Base-by-base conservation (phyloP, 139 green algal genomes). In the Chlorella sorokiniana region DNA sequence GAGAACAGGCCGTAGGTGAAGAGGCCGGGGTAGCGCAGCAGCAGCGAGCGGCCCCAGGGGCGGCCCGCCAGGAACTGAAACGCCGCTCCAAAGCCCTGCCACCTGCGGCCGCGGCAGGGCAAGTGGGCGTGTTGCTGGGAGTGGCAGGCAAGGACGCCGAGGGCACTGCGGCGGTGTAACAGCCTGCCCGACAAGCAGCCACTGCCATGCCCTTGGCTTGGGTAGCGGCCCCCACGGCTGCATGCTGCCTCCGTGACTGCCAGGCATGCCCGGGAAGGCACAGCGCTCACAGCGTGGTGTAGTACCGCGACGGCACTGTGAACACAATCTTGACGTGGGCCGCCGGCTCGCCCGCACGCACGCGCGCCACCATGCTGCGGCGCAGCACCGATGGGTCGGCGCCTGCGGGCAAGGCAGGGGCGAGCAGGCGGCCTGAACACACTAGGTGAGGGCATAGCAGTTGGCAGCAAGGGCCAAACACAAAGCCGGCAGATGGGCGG, bases 341-440 rank as follows among this genome's bases (percentile, higher is more conserved):
- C 1, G 86, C 61, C 2, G 85, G 84, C 72, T 87, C 77, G 11
- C 84, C 82, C 11, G 62, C 52, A 10, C 79, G 68, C 10, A 79
- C 79, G 3, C 88, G 54, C 40, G 62, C 45, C 41, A 27, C 35
- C 78, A 90, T 87, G 31, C 86, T 93, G 25, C 91, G 82, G 38
- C 85, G 84, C 18, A 94, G 84, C 10, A 95, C 86, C 1, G 87
- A 85, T 4, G 90, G 88, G 52, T 94, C 90, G 2, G 87, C 88
- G 10, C 88, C 90, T 93, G 89, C 78, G n/a, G n/a, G n/a, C n/a
- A n/a, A n/a, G n/a, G n/a, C n/a, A n/a, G n/a, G n/a, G n/a, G n/a
- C n/a, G n/a, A n/a, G n/a, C n/a, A n/a, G n/a, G n/a, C n/a, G n/a
- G n/a, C n/a, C n/a, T n/a, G n/a, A n/a, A n/a, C n/a, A n/a, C n/a